These are phyloP conservation scores for Cryphonectria nitschkei DNA, from an alignment of 2,329 filamentous ascomycete species.

Conservation along the genomic window DNA sequence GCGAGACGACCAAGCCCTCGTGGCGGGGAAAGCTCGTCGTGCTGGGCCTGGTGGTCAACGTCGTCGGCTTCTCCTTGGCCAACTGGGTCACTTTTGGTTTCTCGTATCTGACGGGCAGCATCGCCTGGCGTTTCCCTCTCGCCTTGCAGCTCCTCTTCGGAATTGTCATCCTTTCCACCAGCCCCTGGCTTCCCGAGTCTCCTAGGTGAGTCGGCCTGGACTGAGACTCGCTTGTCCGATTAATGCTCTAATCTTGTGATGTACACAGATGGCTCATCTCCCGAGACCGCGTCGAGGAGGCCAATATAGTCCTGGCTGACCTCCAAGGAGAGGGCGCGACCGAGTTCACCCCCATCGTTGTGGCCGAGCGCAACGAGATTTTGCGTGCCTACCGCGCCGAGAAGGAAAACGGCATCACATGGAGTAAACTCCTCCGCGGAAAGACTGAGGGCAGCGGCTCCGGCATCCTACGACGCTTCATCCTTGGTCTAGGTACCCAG, in stretches of 20 bases:
- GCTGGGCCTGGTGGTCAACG: conserved; percentile 38
- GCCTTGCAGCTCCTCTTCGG: conserved; percentile 52
- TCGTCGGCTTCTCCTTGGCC: background rate
- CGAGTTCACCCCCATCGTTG: background rate
- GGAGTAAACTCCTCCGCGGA: background rate
- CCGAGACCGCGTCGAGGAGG: background rate
- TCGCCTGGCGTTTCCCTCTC: conserved; percentile 50
- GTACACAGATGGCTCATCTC: background rate
- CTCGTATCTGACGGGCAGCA: conserved; percentile 37
- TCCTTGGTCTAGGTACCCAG: conserved; percentile 52
- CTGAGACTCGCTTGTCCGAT: no score
- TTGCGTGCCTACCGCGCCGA: background rate
- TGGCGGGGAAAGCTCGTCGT: conserved; percentile 40
- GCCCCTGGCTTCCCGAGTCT: conserved; percentile 40
- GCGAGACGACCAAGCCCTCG: conserved; percentile 41
- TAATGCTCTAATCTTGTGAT: no score
- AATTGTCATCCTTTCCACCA: conserved; percentile 35
- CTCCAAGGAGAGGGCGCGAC: background rate
- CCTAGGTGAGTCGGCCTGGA: conserved; percentile 33
- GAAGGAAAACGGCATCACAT: background rate
- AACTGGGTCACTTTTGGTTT: conserved; percentile 34
- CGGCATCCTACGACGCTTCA: conserved; percentile 47
- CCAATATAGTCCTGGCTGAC: conserved; percentile 12
- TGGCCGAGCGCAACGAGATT: conserved; percentile 35
- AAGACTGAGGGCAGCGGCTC: background rate